Percentiles rank a stretch among this genome's conserved stretches.
phyloP scores from a whole-genome alignment of 306 rosid species.

The Quercus dentata region DNA sequence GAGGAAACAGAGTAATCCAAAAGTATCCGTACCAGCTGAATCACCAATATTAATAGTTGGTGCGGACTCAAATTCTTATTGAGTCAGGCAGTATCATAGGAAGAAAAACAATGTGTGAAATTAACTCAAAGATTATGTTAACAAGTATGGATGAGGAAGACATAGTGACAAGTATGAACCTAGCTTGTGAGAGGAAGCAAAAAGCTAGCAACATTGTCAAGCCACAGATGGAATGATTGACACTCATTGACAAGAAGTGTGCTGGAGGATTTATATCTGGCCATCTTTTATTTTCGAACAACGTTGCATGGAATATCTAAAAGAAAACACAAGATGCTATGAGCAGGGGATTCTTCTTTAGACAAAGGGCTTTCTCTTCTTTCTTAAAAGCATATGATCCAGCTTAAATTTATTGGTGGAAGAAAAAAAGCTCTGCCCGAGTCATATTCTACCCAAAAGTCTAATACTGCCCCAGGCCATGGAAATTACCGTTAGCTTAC shows the following conservation, averaged over 20 bases:
- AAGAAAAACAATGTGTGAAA: background rate
- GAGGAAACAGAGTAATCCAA: slow-evolving; percentile 25
- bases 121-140: background rate
- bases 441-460: background rate
- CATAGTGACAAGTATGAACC: background rate
- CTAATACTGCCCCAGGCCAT: background rate
- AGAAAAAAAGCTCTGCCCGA: too few species aligned
- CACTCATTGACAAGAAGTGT: too few species aligned
- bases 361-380: background rate
- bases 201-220: background rate
- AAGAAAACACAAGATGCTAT: background rate
- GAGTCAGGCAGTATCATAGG: background rate
- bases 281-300: background rate
- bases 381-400: too few species aligned
- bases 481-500: background rate
- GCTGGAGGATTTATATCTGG: background rate
- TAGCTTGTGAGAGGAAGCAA: background rate
- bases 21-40: slow-evolving; percentile 25
- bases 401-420: too few species aligned
- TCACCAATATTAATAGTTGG: slow-evolving; percentile 8
- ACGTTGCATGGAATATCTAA: background rate
- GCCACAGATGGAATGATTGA: background rate
- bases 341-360: background rate
- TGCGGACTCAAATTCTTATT: slow-evolving; percentile 10
- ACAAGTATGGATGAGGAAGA: background rate